Base-by-base conservation (phyloP, 2,329 filamentous ascomycete genomes). In the Xylariomycetidae sp. region DNA sequence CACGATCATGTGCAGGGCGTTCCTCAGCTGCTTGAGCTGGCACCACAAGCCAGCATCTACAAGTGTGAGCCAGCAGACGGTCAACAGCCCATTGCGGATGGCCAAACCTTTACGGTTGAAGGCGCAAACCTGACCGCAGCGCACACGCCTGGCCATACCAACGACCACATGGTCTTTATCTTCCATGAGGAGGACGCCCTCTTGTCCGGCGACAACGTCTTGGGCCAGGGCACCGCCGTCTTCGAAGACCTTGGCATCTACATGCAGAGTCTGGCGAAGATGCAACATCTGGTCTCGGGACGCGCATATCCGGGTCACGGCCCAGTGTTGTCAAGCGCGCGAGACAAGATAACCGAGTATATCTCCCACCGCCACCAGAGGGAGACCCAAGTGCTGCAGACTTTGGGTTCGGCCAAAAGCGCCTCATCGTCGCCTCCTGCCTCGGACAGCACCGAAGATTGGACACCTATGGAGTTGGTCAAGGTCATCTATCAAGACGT, bases 301-400 rank as follows among this genome's bases (percentile, higher is more conserved):
- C 68, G 76, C 29, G 87, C 80, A 2, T 96, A 95, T 56, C 90
- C 92, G 0, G 90, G 85, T 4, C 92, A 98, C 52, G 92, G 92
- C 0, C 72, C 80, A 0, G 76, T 92, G 3, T 70, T 96, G 16
- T 73, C 79, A 23, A 73, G 92, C 41, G 85, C 85, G 0, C 74
- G 69, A 16, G 66, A 63, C 16, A 90, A 78, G 54, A 82, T 96
- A 33, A 49, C 63, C 14, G 86, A 95, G 57, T 96, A 98, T 54
- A 85, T 96, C 46, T 58, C 67, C 39, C 92, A 96, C 62, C 72
- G 90, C 19, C 73, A 77, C 49, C 74, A 84, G 61, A 74, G 92
- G 15, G 90, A 96, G 59, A 68, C 78, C 23, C 85, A 94, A 56
- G 78, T 93, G 4, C 44, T 92, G 13, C 70, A 73, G 35, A 76